Evolutionary conservation across 2,329 filamentous ascomycete genomes (phyloP).

Genomic region (Phaeosphaeriaceae sp.): DNA sequence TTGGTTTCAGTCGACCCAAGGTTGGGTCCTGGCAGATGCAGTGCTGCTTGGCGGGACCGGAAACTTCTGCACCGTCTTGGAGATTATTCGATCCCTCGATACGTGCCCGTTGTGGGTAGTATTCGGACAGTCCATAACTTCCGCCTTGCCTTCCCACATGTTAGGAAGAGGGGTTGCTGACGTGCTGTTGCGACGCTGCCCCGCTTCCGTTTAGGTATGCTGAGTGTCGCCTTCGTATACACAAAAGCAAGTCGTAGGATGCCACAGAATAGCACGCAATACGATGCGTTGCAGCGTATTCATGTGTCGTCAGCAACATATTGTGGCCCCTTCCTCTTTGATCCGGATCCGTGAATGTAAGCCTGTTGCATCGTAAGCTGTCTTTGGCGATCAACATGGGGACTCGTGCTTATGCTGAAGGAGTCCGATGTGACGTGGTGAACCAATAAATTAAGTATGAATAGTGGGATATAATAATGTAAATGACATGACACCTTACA

Average conservation of each 20-base stretch:
- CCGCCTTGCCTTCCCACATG: not conserved
- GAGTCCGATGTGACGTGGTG: conserved; percentile 6
- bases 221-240: not conserved
- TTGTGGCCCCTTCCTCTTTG: not conserved
- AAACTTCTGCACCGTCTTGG: not conserved
- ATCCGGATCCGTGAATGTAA: not conserved
- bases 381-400: not conserved
- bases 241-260: conserved; percentile 1
- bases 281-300: conserved; percentile 5
- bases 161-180: not conserved
- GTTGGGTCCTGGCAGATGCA: not conserved
- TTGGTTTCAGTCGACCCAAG: not conserved
- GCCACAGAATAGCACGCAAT: conserved; percentile 1
- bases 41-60: conserved; percentile 1
- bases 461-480: conserved; percentile 28
- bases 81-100: not conserved
- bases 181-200: conserved; percentile 5
- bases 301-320: not conserved
- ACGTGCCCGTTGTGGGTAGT: not conserved
- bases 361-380: not conserved
- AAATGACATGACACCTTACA: conserved; percentile 21
- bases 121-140: not conserved
- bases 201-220: not conserved
- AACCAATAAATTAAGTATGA: conserved; percentile 15
- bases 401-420: conserved; percentile 1